Percentiles rank a stretch among this genome's conserved stretches.
phyloP scores from a whole-genome alignment of 2,329 filamentous ascomycete species.

The Fusarium euwallaceae region DNA sequence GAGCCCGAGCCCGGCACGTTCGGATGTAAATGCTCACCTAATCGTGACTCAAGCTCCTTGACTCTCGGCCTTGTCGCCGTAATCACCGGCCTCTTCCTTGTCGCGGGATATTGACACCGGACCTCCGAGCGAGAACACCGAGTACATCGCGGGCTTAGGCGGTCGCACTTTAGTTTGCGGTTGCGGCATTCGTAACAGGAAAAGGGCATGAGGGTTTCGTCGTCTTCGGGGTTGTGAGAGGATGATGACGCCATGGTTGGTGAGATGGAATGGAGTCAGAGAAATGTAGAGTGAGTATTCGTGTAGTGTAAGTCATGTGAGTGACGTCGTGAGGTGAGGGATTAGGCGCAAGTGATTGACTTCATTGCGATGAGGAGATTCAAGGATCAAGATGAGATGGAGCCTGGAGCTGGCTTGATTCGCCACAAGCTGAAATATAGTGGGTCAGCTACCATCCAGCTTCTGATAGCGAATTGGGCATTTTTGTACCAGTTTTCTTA shows the following conservation, averaged over 20 bases:
- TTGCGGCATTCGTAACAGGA: constrained; percentile 46
- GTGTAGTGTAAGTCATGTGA: not conserved
- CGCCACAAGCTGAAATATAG: not conserved
- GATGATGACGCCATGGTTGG: constrained; percentile 30
- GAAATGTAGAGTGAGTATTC: no score
- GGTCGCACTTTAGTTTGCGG: constrained; percentile 50
- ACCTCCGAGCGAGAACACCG: constrained; percentile 41
- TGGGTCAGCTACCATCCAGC: not conserved
- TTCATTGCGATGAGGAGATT: not conserved
- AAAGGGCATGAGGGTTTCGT: constrained; percentile 33
- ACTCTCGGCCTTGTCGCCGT: constrained; percentile 45
- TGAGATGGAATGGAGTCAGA: not conserved
- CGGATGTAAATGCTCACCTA: constrained; percentile 31
- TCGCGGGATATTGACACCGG: constrained; percentile 46
- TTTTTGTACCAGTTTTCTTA: not conserved
- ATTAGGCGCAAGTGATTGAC: not conserved
- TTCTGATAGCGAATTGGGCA: not conserved
- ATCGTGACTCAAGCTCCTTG: constrained; percentile 45
- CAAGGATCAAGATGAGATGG: not conserved
- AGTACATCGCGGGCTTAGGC: constrained; percentile 40
- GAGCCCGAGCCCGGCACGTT: not conserved
- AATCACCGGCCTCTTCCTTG: constrained; percentile 42
- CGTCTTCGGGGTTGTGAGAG: not conserved
- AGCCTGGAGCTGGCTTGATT: not conserved
- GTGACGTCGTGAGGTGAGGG: not conserved